These are phyloP conservation scores for Kwoniella mangroviensis DNA, from an alignment of 768 basidiomycete genomes.

Conservation along the genomic window DNA sequence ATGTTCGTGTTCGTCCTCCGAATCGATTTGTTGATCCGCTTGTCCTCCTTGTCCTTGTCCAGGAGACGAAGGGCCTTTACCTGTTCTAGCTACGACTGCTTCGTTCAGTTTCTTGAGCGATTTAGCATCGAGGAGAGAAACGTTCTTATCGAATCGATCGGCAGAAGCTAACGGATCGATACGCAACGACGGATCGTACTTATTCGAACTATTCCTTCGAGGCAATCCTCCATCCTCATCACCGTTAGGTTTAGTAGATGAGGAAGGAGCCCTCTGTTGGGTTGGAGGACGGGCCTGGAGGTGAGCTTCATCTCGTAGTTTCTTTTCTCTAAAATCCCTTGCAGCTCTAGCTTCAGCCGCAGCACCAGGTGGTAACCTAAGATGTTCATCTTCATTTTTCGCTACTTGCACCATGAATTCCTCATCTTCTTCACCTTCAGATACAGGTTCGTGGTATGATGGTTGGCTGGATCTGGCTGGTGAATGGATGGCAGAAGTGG, in stretches of 20 bases:
- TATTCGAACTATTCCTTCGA: slow-evolving; percentile 15
- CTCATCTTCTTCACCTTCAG: slow-evolving; percentile 91
- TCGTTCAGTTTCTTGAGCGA: slow-evolving; percentile 61
- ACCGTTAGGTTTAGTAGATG: slow-evolving; percentile 4
- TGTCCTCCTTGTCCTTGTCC: slow-evolving; percentile 14
- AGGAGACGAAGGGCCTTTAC: slow-evolving; percentile 2
- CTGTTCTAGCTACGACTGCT: slow-evolving; percentile 31
- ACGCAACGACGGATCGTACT: slow-evolving; percentile 46
- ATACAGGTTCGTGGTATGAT: slow-evolving; percentile 82
- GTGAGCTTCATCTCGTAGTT: slow-evolving; percentile 65
- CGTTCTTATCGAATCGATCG: slow-evolving; percentile 78
- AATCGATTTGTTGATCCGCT: slow-evolving; percentile 5
- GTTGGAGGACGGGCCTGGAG: slow-evolving; percentile 26
- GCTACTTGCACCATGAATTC: slow-evolving; percentile 65
- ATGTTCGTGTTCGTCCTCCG: slow-evolving; percentile 45
- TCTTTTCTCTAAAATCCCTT: slow-evolving; percentile 79
- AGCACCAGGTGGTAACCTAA: slow-evolving; percentile 68
- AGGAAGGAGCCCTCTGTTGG: slow-evolving; percentile 6
- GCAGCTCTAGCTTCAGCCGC: slow-evolving; percentile 76
- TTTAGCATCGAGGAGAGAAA: slow-evolving; percentile 66
- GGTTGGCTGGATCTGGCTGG: slow-evolving; percentile 59
- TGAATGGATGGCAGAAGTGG: slow-evolving; percentile 58
- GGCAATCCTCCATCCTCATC: slow-evolving; percentile 5
- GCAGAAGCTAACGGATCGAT: slow-evolving; percentile 88
- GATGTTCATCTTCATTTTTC: slow-evolving; percentile 78